Evolutionary conservation across 2,329 filamentous ascomycete species (phyloP).

Genomic region (Fusarium denticulatum): DNA sequence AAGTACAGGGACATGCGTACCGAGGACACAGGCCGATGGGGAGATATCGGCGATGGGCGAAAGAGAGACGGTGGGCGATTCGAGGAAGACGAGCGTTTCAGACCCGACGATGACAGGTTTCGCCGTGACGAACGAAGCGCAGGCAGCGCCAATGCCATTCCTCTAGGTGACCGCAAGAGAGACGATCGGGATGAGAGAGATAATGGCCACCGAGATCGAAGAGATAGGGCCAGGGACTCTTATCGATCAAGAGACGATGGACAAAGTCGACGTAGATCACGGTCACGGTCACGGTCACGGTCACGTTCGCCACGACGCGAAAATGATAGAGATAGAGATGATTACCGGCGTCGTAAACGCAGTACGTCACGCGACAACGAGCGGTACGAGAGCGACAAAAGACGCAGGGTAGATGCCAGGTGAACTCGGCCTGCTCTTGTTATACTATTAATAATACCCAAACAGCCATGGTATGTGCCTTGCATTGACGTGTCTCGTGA

Average conservation of each 20-base stretch:
- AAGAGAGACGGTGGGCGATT: slow-evolving; percentile 46
- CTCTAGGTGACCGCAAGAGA: slow-evolving; percentile 62
- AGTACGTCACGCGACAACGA: slow-evolving; percentile 65
- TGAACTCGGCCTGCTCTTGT: slow-evolving; percentile 26
- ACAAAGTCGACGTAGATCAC: slow-evolving; percentile 35
- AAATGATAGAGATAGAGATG: slow-evolving; percentile 54
- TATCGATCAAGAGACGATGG: slow-evolving; percentile 39
- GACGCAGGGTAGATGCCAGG: slow-evolving; percentile 63
- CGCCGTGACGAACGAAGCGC: slow-evolving; percentile 55
- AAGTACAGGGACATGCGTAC: slow-evolving; percentile 88
- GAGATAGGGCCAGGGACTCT: slow-evolving; percentile 19
- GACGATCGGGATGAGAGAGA: slow-evolving; percentile 44
- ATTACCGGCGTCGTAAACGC: slow-evolving; percentile 64
- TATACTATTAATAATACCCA: slow-evolving; percentile 44
- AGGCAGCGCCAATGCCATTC: slow-evolving; percentile 76
- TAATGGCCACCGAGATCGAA: slow-evolving; percentile 36
- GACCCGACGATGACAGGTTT: slow-evolving; percentile 67
- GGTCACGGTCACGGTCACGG: slow-evolving; percentile 63
- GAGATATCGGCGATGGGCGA: slow-evolving; percentile 66
- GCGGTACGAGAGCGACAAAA: slow-evolving; percentile 67
- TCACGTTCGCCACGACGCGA: slow-evolving; percentile 64
- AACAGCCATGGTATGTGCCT: slow-evolving; percentile 11
- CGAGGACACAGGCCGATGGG: slow-evolving; percentile 94
- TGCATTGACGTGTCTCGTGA: slow-evolving; percentile 33
- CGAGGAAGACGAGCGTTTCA: slow-evolving; percentile 73